A percentile compares a stretch with the other conserved stretches of the same genome.
Evolutionary conservation across 2,329 filamentous ascomycete genomes (phyloP).

Genomic region (Aureobasidium pullulans): DNA sequence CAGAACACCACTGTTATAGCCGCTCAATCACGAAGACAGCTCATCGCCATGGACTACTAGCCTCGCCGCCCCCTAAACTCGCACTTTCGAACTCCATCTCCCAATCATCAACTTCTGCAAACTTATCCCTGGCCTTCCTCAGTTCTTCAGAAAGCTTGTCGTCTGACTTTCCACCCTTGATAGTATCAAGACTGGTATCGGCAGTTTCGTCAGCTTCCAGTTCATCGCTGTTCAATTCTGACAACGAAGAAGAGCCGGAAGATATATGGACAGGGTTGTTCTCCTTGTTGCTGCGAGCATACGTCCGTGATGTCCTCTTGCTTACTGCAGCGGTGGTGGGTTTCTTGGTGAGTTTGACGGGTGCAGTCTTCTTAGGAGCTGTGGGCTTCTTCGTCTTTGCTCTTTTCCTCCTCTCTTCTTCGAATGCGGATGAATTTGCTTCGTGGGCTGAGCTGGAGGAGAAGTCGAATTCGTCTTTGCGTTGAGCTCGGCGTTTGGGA

Average conservation of each 20-base stretch:
- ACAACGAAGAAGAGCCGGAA: constrained; percentile 23
- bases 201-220: not conserved
- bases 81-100: constrained; percentile 46
- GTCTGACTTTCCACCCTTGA: constrained; percentile 17
- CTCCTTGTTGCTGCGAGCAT: constrained; percentile 22
- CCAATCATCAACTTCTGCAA: constrained; percentile 43
- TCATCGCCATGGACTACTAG: constrained; percentile 34
- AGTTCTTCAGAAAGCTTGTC: constrained; percentile 31
- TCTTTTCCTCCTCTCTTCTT: constrained; percentile 32
- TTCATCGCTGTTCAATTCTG: constrained; percentile 1
- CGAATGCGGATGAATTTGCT: constrained; percentile 26
- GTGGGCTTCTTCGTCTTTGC: not conserved
- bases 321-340: constrained; percentile 15
- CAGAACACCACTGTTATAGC: no score
- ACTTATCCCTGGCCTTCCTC: constrained; percentile 39
- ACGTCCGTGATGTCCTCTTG: constrained; percentile 25
- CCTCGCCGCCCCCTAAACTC: constrained; percentile 27
- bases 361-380: not conserved
- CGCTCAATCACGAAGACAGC: no score
- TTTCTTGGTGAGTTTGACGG: not conserved
- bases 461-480: constrained; percentile 34
- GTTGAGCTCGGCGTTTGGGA: constrained; percentile 32
- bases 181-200: constrained; percentile 9
- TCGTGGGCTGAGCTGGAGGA: constrained; percentile 30
- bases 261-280: constrained; percentile 14